Base-by-base conservation (phyloP, 495 filamentous ascomycete genomes). In the Venustampulla echinocandica region DNA sequence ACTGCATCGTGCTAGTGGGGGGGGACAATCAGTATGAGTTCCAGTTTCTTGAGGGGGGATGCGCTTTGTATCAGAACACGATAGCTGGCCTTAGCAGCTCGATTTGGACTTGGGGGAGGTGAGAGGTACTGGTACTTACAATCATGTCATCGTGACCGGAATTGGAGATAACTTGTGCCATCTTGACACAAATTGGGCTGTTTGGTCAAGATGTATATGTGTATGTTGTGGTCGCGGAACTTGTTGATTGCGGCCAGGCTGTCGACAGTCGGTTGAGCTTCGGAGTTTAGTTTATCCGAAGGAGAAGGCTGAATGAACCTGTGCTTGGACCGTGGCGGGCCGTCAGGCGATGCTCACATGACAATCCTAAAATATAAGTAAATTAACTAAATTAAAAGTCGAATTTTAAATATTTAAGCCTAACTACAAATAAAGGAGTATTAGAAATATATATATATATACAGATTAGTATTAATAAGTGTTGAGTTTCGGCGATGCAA, bases 91-190 rank as follows among this genome's bases (percentile, higher is more conserved):
- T n/a, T n/a, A n/a, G n/a, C n/a, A n/a, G n/a, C n/a, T n/a, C n/a
- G n/a, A n/a, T n/a, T n/a, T 30, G 27, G 7, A 30, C 7, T 7
- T 30, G 25, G 40, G 27, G 30, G 50, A 34, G 13, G 20, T 10
- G 9, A 18, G 22, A 22, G 18, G 42, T 22, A 19, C 7, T 15
- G 45, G 44, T 21, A 80, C 87, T 61, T 87, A 97, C 90, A 74
- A 98, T 96, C 90, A 98, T 97, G 64, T 95, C 90, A 82, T 97
- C 93, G 69, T 98, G 92, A 61, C 86, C 84, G 49, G 86, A 86
- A 66, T 90, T 90, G 32, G 87, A 80, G 61, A 90, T 89, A 53
- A 88, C 79, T 75, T 93, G 86, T 51, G 87, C 82, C 82, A 58
- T 58, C 20, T 86, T 59, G 48, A 53, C 52, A 36, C 49, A 37